A percentile compares a stretch with the other conserved stretches of the same genome.
Evolutionary conservation across 257 asterid genomes (phyloP).

Genomic region (Thymus quinquecostatus): DNA sequence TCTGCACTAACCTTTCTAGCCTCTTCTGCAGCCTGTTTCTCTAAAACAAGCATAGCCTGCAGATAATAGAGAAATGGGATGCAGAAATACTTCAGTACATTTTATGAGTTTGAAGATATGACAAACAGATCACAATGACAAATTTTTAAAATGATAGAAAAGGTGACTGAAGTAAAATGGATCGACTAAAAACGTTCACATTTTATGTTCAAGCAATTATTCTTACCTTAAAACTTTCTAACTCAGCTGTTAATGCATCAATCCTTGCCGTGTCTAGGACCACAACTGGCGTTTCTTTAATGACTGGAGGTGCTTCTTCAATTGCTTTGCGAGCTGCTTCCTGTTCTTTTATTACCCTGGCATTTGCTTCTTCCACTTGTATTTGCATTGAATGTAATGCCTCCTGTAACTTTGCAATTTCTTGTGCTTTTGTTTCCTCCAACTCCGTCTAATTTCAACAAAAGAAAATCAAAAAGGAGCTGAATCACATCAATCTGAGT

Average conservation of each 20-base stretch:
- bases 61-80: constrained; percentile 30
- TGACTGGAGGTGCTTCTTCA: constrained; percentile 96
- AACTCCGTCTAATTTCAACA: constrained; percentile 73
- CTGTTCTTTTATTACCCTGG: constrained; percentile 73
- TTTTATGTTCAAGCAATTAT: constrained; percentile 25
- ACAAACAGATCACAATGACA: constrained; percentile 3
- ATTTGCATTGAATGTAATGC: constrained; percentile 70
- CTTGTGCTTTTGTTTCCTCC: constrained; percentile 97
- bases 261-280: constrained; percentile 87
- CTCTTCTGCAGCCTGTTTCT: constrained; percentile 71
- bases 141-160: background rate
- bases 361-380: constrained; percentile 93
- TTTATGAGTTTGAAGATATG: constrained; percentile 8
- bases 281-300: constrained; percentile 94
- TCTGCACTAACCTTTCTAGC: constrained; percentile 61
- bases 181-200: constrained; percentile 15
- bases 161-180: background rate
- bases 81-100: constrained; percentile 19
- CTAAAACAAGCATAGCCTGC: constrained; percentile 77
- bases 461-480: constrained; percentile 34
- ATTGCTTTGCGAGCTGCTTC: constrained; percentile 94
- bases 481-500: constrained; percentile 28
- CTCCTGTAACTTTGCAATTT: constrained; percentile 82
- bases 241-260: constrained; percentile 80
- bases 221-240: constrained; percentile 78